phyloP scores from a whole-genome alignment of 441 rosid genomes.

The Manihot esculenta region DNA sequence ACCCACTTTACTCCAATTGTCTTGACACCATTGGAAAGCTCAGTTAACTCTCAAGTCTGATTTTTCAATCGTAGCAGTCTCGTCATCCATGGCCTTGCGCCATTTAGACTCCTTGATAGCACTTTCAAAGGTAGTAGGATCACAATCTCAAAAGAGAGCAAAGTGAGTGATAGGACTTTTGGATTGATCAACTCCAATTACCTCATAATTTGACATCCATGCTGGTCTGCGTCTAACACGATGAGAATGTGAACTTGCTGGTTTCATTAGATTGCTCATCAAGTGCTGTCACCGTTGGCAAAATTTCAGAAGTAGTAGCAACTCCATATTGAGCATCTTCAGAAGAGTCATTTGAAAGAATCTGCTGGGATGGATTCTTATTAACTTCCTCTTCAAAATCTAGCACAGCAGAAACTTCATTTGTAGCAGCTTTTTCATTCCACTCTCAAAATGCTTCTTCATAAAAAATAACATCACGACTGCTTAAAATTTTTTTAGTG shows the following conservation, averaged over 20 bases:
- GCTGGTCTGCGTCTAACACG: too few species aligned
- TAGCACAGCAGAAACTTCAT: not conserved
- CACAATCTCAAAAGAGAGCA: too few species aligned
- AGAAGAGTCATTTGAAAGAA: not conserved
- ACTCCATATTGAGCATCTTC: not conserved
- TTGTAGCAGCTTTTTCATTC: not conserved
- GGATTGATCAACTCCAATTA: too few species aligned
- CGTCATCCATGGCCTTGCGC: not conserved
- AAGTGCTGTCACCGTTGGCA: too few species aligned
- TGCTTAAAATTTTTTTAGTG: not conserved
- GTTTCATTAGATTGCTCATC: too few species aligned
- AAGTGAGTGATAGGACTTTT: too few species aligned
- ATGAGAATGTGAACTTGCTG: too few species aligned
- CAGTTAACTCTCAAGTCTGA: not conserved
- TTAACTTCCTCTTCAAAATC: constrained; percentile 6
- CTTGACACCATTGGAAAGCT: not conserved
- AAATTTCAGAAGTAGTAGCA: too few species aligned
- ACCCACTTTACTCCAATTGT: not conserved
- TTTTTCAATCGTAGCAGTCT: not conserved
- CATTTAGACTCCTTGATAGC: not conserved
- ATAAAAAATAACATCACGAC: not conserved
- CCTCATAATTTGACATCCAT: too few species aligned
- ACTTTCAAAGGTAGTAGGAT: not conserved
- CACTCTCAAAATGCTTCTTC: not conserved
- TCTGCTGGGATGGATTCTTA: not conserved